A percentile compares a stretch with the other conserved stretches of the same genome.
phyloP scores from a whole-genome alignment of 1,284 basidiomycete species.

The Puccinia hordei region DNA sequence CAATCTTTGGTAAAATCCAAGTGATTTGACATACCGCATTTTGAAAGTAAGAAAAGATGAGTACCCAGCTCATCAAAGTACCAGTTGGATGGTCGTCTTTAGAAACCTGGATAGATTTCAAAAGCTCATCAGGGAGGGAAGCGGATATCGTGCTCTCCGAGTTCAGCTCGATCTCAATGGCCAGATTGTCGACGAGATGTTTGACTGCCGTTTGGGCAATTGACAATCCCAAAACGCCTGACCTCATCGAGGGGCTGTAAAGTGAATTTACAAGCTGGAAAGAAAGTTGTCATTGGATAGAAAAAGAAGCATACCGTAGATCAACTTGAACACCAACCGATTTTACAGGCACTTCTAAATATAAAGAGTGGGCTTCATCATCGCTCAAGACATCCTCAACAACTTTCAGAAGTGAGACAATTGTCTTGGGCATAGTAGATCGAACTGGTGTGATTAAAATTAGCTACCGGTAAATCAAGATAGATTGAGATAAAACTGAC shows the following conservation, averaged over 20 bases:
- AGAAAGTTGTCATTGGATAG: slow-evolving; percentile 15
- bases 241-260: slow-evolving; percentile 67
- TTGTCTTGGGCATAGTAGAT: slow-evolving; percentile 55
- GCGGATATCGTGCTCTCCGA: slow-evolving; percentile 63
- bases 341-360: slow-evolving; percentile 69
- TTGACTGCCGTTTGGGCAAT: slow-evolving; percentile 69
- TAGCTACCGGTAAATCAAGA: neutral
- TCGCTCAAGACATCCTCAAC: slow-evolving; percentile 48
- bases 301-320: neutral
- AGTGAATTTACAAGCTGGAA: slow-evolving; percentile 74
- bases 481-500: slow-evolving; percentile 53
- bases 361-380: slow-evolving; percentile 61
- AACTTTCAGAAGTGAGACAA: neutral
- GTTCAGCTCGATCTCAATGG: slow-evolving; percentile 80
- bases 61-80: slow-evolving; percentile 72
- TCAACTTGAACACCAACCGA: slow-evolving; percentile 62
- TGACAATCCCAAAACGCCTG: slow-evolving; percentile 72
- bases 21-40: slow-evolving; percentile 69
- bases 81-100: slow-evolving; percentile 61
- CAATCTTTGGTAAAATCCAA: neutral
- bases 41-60: slow-evolving; percentile 80
- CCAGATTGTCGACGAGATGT: slow-evolving; percentile 73
- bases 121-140: slow-evolving; percentile 68
- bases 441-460: slow-evolving; percentile 45
- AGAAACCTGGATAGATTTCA: slow-evolving; percentile 67